Conservation (phyloP, 371 early-diverging fungal genomes). For the Saksenaea oblongispora region DNA sequence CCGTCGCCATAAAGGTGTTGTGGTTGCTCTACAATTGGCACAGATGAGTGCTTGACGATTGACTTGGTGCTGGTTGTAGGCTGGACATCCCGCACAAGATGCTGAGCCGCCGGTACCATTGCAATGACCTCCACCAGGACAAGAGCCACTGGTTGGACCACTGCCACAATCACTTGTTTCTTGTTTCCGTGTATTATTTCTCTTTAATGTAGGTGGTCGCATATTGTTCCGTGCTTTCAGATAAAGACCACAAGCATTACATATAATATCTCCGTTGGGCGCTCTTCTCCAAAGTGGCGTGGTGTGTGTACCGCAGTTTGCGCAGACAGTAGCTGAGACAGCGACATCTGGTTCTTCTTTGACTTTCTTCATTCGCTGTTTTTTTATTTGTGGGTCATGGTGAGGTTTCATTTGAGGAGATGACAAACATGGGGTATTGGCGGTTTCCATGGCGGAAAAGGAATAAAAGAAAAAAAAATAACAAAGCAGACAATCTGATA, state of each 20-base stretch:
- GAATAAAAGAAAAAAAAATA: neutral
- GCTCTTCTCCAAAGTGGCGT: slow-evolving; percentile 92
- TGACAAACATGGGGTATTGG: neutral
- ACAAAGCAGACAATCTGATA: neutral
- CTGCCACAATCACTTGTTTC: slow-evolving; percentile 29
- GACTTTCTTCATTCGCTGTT: neutral
- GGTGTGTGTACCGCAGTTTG: slow-evolving; percentile 82
- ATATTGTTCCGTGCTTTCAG: slow-evolving; percentile 39
- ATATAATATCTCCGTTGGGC: slow-evolving; percentile 74
- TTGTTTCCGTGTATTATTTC: slow-evolving; percentile 23
- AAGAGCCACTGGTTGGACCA: slow-evolving; percentile 45
- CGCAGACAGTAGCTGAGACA: slow-evolving; percentile 57
- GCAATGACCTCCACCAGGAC: slow-evolving; percentile 78
- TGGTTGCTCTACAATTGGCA: slow-evolving; percentile 70
- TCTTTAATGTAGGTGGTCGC: slow-evolving; percentile 49
- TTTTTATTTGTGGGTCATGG: neutral
- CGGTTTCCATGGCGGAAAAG: neutral
- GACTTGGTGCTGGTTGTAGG: slow-evolving; percentile 68
- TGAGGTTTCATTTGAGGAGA: neutral
- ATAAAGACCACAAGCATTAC: slow-evolving; percentile 89
- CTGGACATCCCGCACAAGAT: slow-evolving; percentile 75
- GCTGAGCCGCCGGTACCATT: slow-evolving; percentile 72
- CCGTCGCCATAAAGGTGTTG: slow-evolving; percentile 75
- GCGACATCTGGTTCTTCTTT: neutral
- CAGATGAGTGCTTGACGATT: slow-evolving; percentile 63